phyloP scores from a whole-genome alignment of 116 monocot species.

The Phalaenopsis hybrid region DNA sequence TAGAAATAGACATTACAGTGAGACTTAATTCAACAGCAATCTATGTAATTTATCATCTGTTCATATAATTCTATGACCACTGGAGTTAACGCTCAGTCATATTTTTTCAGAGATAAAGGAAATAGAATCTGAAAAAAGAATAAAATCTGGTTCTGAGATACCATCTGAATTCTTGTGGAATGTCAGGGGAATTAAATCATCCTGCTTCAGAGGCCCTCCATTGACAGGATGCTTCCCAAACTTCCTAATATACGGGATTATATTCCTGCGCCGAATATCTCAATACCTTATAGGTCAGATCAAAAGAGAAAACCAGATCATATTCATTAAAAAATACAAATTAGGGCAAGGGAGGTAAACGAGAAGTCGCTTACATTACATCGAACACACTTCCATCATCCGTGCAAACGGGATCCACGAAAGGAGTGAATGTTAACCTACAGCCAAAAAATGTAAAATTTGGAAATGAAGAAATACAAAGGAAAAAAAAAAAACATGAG shows the following conservation, averaged over 20 bases:
- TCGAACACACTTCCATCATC: conserved; percentile 83
- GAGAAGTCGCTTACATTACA: conserved; percentile 48
- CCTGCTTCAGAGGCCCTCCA: conserved; percentile 51
- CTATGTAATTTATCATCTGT: not conserved
- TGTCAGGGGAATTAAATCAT: conserved; percentile 70
- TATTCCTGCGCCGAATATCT: conserved; percentile 56
- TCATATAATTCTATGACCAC: not conserved
- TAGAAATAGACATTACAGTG: not conserved
- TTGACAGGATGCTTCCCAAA: conserved; percentile 88
- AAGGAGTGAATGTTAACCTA: conserved; percentile 85
- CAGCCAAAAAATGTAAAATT: not conserved
- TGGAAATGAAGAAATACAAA: not conserved
- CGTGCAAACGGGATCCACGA: conserved; percentile 89
- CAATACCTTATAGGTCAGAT: conserved; percentile 1
- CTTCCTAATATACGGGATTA: conserved; percentile 79
- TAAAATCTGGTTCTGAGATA: conserved; percentile 13
- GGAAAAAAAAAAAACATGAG: too few relatives aligned
- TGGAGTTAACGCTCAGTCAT: too few relatives aligned
- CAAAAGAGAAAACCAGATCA: not conserved
- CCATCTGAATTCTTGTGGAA: conserved; percentile 96
- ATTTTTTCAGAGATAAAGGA: not conserved
- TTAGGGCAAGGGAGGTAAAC: not conserved
- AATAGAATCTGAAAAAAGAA: not conserved
- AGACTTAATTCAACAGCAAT: not conserved
- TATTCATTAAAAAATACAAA: too few relatives aligned